These are phyloP conservation scores for Pseudohalonectria lignicola DNA, from an alignment of 2,329 filamentous ascomycete genomes.

Conservation along the genomic window DNA sequence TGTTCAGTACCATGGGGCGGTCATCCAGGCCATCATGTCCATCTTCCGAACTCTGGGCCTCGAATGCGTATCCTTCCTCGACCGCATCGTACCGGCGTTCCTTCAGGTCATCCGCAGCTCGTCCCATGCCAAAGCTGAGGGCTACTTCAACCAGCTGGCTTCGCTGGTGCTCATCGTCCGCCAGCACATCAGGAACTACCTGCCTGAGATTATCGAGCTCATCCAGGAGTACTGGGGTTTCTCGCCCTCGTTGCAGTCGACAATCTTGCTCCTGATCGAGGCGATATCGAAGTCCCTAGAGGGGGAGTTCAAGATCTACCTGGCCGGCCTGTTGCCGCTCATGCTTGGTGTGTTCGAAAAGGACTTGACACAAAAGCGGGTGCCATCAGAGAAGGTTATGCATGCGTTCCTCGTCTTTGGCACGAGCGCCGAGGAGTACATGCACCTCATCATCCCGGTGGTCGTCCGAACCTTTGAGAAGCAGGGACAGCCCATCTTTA, in stretches of 20 bases:
- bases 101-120: constrained; percentile 79
- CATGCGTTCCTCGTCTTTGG: constrained; percentile 96
- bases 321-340: constrained; percentile 77
- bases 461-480: constrained; percentile 94
- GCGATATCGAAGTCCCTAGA: constrained; percentile 89
- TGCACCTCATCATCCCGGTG: constrained; percentile 95
- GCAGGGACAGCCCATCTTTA: constrained; percentile 63
- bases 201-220: constrained; percentile 76
- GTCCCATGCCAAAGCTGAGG: constrained; percentile 68
- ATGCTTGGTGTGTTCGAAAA: constrained; percentile 93
- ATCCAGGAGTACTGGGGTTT: constrained; percentile 86
- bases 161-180: constrained; percentile 89
- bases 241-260: constrained; percentile 71
- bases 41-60: constrained; percentile 95
- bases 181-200: constrained; percentile 87
- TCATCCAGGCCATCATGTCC: constrained; percentile 97
- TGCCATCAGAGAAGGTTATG: constrained; percentile 78
- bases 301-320: constrained; percentile 94
- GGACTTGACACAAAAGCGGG: constrained; percentile 64
- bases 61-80: constrained; percentile 91
- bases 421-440: constrained; percentile 92
- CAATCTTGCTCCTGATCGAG: constrained; percentile 85
- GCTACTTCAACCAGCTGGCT: constrained; percentile 94
- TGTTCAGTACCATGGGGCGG: constrained; percentile 79
- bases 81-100: constrained; percentile 90